Percentiles rank a stretch among this genome's conserved stretches.
Conservation (phyloP, 257 asterid genomes). For the Fraxinus pennsylvanica region DNA sequence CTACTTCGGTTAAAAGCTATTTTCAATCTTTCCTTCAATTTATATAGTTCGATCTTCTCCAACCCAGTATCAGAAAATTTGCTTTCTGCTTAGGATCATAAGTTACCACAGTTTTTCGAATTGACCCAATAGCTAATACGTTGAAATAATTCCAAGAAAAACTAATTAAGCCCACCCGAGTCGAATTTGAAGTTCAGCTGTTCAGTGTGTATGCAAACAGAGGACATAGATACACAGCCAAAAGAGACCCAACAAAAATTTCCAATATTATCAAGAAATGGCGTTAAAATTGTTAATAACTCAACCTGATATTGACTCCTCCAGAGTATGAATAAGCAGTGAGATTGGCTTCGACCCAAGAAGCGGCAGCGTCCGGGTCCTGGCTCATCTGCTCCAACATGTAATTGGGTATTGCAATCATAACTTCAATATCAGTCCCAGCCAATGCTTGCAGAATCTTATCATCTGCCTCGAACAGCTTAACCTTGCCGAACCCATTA, state of each 20-base stretch:
- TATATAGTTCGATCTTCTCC: not conserved
- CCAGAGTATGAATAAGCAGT: constrained; percentile 58
- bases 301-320: constrained; percentile 78
- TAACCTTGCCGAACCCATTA: constrained; percentile 77
- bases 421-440: constrained; percentile 69
- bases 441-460: constrained; percentile 55
- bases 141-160: not conserved
- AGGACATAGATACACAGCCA: too few species aligned
- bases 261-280: constrained; percentile 12
- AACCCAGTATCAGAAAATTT: not conserved
- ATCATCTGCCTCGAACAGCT: constrained; percentile 84
- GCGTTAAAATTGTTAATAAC: constrained; percentile 1
- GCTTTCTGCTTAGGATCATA: not conserved
- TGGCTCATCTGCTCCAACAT: constrained; percentile 77
- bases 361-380: constrained; percentile 56
- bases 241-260: not conserved
- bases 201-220: too few species aligned
- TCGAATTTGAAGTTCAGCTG: not conserved
- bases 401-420: constrained; percentile 82
- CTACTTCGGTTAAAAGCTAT: not conserved
- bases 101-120: not conserved
- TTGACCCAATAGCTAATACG: not conserved
- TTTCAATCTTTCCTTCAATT: not conserved
- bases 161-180: not conserved
- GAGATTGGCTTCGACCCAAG: constrained; percentile 86